Percentiles rank a stretch among this genome's conserved stretches.
Evolutionary conservation across 2,329 filamentous ascomycete species (phyloP).

Genomic region (Hypoxylon sp.): DNA sequence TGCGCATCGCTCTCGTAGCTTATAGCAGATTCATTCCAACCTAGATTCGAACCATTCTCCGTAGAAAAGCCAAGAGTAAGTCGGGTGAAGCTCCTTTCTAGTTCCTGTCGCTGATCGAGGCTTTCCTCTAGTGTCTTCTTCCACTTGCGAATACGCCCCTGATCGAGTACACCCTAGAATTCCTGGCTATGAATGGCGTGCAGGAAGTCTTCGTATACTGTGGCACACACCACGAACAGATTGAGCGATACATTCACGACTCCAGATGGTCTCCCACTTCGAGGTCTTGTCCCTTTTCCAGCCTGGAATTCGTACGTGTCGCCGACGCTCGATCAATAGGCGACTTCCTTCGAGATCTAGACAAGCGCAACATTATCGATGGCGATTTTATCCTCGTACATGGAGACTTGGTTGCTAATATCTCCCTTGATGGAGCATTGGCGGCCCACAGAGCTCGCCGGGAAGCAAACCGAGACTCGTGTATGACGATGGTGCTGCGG

Average conservation of each 20-base stretch:
- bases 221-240: conserved; percentile 84
- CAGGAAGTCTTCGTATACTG: conserved; percentile 94
- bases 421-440: conserved; percentile 83
- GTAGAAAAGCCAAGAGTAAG: conserved; percentile 86
- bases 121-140: conserved; percentile 78
- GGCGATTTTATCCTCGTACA: conserved; percentile 94
- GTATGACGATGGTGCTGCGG: conserved; percentile 95
- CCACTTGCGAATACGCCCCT: conserved; percentile 93
- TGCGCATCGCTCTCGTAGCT: conserved; percentile 64
- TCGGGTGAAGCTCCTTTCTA: conserved; percentile 29
- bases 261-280: conserved; percentile 77
- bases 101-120: conserved; percentile 32
- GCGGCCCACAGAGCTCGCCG: conserved; percentile 83
- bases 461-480: conserved; percentile 88
- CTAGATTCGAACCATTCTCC: conserved; percentile 89
- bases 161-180: conserved; percentile 98
- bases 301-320: conserved; percentile 86
- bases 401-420: conserved; percentile 90
- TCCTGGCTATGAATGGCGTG: conserved; percentile 94
- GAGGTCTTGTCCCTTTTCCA: conserved; percentile 74
- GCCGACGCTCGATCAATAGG: conserved; percentile 86
- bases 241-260: conserved; percentile 85
- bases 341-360: conserved; percentile 93
- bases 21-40: conserved; percentile 94
- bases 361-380: conserved; percentile 84